Evolutionary conservation across 1,139 yeast species (phyloP).

Genomic region (Candida labiduridarum): DNA sequence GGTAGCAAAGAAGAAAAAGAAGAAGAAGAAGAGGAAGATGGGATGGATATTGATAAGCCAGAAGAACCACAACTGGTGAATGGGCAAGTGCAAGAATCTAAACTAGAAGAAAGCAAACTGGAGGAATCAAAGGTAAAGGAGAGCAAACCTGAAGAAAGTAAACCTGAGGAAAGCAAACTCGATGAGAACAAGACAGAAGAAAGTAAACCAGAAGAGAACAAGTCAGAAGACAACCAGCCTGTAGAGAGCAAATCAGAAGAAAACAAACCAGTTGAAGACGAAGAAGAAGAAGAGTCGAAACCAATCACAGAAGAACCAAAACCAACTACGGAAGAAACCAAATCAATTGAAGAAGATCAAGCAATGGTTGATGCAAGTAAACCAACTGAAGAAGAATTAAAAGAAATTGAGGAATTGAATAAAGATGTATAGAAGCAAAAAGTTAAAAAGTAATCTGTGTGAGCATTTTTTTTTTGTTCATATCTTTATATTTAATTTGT

Average conservation of each 20-base stretch:
- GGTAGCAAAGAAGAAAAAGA: background rate
- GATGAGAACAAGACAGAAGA: conserved; percentile 86
- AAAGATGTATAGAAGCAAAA: conserved; percentile 6
- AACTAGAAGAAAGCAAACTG: background rate
- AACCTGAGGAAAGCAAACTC: background rate
- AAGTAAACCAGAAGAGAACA: conserved; percentile 21
- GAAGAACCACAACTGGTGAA: background rate
- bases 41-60: conserved; percentile 76
- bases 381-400: conserved; percentile 31
- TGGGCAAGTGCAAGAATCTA: background rate
- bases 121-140: background rate
- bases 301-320: conserved; percentile 34
- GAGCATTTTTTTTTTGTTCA: background rate
- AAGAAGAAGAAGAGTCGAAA: conserved; percentile 55
- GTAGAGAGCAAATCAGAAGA: conserved; percentile 33
- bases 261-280: conserved; percentile 53
- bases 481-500: background rate
- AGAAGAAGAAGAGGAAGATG: background rate
- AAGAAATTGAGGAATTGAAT: conserved; percentile 43
- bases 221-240: conserved; percentile 41
- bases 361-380: background rate
- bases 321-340: background rate
- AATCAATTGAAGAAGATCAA: conserved; percentile 3
- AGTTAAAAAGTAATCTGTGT: background rate
- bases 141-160: background rate